Conservation (phyloP, 2,329 filamentous ascomycete species). For the Cercospora zeae-maydis region DNA sequence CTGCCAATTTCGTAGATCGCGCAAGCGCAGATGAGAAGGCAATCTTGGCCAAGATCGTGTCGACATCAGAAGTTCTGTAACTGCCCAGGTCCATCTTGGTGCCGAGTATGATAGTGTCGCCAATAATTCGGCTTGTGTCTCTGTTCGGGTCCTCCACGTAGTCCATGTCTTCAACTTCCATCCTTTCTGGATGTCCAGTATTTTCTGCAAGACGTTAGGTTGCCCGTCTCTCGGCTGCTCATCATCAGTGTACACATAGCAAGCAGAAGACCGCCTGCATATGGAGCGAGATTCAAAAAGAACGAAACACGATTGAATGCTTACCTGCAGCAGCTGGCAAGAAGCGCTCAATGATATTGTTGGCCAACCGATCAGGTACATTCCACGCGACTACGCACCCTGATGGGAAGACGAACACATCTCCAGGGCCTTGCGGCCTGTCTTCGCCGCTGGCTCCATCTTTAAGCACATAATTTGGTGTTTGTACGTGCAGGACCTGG, state of each 20-base stretch:
- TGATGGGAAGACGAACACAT: slow-evolving; percentile 93
- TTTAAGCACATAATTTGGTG: slow-evolving; percentile 39
- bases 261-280: not conserved
- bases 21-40: slow-evolving; percentile 94
- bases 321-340: slow-evolving; percentile 69
- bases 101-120: slow-evolving; percentile 84
- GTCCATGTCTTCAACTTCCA: slow-evolving; percentile 87
- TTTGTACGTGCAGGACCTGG: slow-evolving; percentile 61
- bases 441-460: slow-evolving; percentile 46
- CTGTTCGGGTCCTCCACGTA: slow-evolving; percentile 71
- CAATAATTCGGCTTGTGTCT: slow-evolving; percentile 73
- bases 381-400: slow-evolving; percentile 93
- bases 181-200: slow-evolving; percentile 64
- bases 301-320: not conserved
- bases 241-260: not conserved
- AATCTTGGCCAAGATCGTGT: slow-evolving; percentile 81
- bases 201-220: slow-evolving; percentile 8
- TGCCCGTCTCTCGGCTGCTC: not conserved
- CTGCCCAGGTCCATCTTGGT: slow-evolving; percentile 51
- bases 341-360: slow-evolving; percentile 64
- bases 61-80: slow-evolving; percentile 36
- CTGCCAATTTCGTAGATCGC: slow-evolving; percentile 86
- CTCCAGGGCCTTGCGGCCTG: slow-evolving; percentile 50
- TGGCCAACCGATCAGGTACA: slow-evolving; percentile 70
- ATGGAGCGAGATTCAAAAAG: not conserved